These are phyloP conservation scores for Solanum medicagineum DNA, from an alignment of 257 asterid species.

Conservation along the genomic window DNA sequence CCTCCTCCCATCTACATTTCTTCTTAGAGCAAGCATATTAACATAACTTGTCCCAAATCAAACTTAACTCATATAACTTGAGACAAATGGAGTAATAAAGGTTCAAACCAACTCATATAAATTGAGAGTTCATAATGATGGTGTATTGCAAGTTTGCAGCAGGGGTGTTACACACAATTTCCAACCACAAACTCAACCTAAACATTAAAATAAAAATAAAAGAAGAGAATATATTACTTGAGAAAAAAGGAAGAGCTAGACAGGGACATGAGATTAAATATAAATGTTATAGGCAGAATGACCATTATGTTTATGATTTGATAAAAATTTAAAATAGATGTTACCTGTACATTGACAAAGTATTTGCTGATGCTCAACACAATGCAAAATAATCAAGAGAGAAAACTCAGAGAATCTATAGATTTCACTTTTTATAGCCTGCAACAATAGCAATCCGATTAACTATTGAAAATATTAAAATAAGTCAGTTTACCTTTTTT, in stretches of 20 bases:
- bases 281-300: neutral
- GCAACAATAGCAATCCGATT: constrained; percentile 13
- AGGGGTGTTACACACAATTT: too few relatives aligned
- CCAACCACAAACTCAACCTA: too few relatives aligned
- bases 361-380: constrained; percentile 68
- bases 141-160: too few relatives aligned
- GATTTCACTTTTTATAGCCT: constrained; percentile 79
- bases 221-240: neutral
- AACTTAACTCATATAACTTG: too few relatives aligned
- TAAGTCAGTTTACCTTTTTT: constrained; percentile 36
- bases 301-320: neutral
- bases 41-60: too few relatives aligned
- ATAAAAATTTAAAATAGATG: too few relatives aligned
- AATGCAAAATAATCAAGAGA: constrained; percentile 54
- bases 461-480: neutral
- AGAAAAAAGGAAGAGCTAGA: neutral
- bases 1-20: too few relatives aligned
- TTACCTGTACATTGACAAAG: constrained; percentile 5
- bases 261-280: neutral
- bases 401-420: constrained; percentile 65
- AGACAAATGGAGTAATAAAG: too few relatives aligned
- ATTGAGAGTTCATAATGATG: too few relatives aligned
- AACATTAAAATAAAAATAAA: too few relatives aligned
- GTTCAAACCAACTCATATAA: too few relatives aligned
- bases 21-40: too few relatives aligned